A percentile compares a stretch with the other conserved stretches of the same genome.
Conservation (phyloP, 2,329 filamentous ascomycete species). For the Cordyceps javanica region DNA sequence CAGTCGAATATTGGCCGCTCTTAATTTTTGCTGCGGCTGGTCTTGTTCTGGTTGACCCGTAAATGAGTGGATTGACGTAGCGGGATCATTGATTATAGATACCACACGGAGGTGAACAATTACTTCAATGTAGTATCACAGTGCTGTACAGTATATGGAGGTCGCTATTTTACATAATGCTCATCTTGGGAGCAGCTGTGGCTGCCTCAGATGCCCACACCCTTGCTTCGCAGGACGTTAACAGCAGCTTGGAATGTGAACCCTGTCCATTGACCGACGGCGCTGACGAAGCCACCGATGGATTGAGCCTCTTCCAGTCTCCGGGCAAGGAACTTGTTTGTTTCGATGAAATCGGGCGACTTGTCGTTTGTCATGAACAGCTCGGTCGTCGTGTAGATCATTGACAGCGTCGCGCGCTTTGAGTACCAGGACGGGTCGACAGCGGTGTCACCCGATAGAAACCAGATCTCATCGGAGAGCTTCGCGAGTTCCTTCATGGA, state of each 20-base stretch:
- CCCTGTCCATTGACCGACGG: slow-evolving; percentile 69
- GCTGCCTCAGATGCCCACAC: slow-evolving; percentile 62
- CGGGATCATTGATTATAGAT: background rate
- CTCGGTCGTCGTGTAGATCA: slow-evolving; percentile 67
- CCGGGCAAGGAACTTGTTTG: slow-evolving; percentile 71
- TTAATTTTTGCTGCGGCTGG: background rate
- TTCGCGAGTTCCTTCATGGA: slow-evolving; percentile 73
- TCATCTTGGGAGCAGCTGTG: background rate
- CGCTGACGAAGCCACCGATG: slow-evolving; percentile 55
- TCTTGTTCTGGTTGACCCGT: background rate
- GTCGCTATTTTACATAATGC: background rate
- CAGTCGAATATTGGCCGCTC: background rate
- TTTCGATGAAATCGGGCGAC: slow-evolving; percentile 67
- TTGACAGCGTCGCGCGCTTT: slow-evolving; percentile 50
- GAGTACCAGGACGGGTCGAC: slow-evolving; percentile 87
- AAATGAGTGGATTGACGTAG: background rate
- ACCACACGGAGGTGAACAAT: background rate
- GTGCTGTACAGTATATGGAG: background rate
- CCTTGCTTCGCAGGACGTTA: slow-evolving; percentile 83
- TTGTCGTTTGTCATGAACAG: slow-evolving; percentile 91
- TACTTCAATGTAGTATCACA: background rate
- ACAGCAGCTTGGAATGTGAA: slow-evolving; percentile 73
- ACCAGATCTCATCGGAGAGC: slow-evolving; percentile 89
- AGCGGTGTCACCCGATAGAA: slow-evolving; percentile 71
- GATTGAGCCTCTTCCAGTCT: slow-evolving; percentile 64